Base-by-base conservation (phyloP, 768 basidiomycete species). In the Amanita pseudoporphyria region DNA sequence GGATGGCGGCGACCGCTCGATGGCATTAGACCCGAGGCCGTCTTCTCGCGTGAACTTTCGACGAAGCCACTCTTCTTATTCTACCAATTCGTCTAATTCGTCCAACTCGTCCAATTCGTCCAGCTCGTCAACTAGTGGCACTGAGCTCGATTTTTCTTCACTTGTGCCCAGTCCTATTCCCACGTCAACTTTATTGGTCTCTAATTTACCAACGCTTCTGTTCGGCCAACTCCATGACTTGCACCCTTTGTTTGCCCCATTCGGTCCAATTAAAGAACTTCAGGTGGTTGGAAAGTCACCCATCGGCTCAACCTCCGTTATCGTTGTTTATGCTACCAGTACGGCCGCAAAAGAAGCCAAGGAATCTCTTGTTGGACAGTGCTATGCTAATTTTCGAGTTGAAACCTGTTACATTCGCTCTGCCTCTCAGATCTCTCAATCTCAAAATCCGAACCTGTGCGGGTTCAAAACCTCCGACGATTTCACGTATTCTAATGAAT, bases 1-100 rank as follows among this genome's bases (percentile, higher is more conserved):
- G 52, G 87, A 90, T 58, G 86, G 87, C 16, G 87, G 82, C 12
- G 87, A 89, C 66, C 83, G 89, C 39, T 70, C 78, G 5, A 70
- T 84, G 62, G 70, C 80, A 33, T 69, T 86, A 21, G 72, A 83
- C 31, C 58, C 71, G 28, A 72, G 76, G 18, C 62, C 65, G 35
- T 50, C 49, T 10, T 50, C 49, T 24, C 49, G 41, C 13, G 49
- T 50, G 16, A 50, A 50, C 32, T 50, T 50, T 28, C 30, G 49
- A 22, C 49, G 49, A 16, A 47, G 26, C 46, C 56, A 59, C 19
- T 55, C 60, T 28, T 32, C 62, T 19, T 39, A 50, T 22, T 60
- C 66, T 49, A 59, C 68, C 36, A 63, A 65, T 32, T 60, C 65
- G 9, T 67, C 67, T 36, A 60, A 65, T 36, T 61, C 61, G 19